phyloP scores from a whole-genome alignment of 2,329 filamentous ascomycete species.

The Aureobasidium zeae region DNA sequence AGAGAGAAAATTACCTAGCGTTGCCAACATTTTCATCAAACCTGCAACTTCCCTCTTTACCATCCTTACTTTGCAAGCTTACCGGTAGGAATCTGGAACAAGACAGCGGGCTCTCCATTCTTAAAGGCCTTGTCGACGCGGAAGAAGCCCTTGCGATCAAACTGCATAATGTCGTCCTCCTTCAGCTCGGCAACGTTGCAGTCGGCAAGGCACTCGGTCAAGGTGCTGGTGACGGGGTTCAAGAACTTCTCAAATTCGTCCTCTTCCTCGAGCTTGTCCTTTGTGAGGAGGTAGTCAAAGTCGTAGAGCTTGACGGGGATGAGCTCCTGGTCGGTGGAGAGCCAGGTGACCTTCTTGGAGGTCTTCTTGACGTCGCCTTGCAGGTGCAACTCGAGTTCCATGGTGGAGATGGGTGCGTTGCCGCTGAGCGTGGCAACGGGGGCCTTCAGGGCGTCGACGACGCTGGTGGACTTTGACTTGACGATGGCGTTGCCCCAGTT shows the following conservation, averaged over 20 bases:
- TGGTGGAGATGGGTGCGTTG: conserved; percentile 48
- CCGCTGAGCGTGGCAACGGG: conserved; percentile 39
- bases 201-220: conserved; percentile 68
- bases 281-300: conserved; percentile 88
- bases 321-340: conserved; percentile 68
- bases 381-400: conserved; percentile 81
- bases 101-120: conserved; percentile 51
- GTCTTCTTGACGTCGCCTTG: conserved; percentile 91
- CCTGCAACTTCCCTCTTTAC: too few species aligned
- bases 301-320: conserved; percentile 80
- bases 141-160: conserved; percentile 89
- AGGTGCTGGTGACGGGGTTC: conserved; percentile 64
- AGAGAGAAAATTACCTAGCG: too few species aligned
- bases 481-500: conserved; percentile 89
- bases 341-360: conserved; percentile 93
- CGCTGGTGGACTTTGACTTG: conserved; percentile 50
- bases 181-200: conserved; percentile 69
- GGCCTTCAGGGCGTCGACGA: conserved; percentile 28
- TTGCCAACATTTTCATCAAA: too few species aligned
- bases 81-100: conserved; percentile 63
- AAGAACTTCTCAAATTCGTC: conserved; percentile 63
- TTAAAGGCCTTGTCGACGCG: conserved; percentile 61
- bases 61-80: conserved; percentile 41
- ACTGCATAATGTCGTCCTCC: conserved; percentile 86
- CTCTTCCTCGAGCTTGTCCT: conserved; percentile 82